Evolutionary conservation across 2,329 filamentous ascomycete genomes (phyloP).

Genomic region (Escovopsis sp.): DNA sequence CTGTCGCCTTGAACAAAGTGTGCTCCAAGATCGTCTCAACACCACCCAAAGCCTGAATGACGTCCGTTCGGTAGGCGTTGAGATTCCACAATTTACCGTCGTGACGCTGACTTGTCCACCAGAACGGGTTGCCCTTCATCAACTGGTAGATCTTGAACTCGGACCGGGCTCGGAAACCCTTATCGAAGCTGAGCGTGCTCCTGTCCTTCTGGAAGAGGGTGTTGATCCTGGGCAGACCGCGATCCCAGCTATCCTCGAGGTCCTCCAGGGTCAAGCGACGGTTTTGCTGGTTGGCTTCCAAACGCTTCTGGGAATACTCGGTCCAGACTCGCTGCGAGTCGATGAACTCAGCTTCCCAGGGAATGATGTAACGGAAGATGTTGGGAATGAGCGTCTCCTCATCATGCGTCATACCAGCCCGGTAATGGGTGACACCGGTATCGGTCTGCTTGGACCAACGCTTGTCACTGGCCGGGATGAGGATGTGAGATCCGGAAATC

Average conservation of each 20-base stretch:
- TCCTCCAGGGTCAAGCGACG: slow-evolving; percentile 88
- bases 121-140: slow-evolving; percentile 99
- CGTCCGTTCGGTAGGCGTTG: slow-evolving; percentile 89
- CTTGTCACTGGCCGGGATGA: slow-evolving; percentile 95
- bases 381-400: slow-evolving; percentile 97
- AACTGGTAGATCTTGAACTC: slow-evolving; percentile 98
- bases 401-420: slow-evolving; percentile 94
- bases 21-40: slow-evolving; percentile 97
- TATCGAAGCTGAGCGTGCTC: slow-evolving; percentile 94
- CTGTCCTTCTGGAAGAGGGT: slow-evolving; percentile 97
- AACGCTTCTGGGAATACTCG: slow-evolving; percentile 93
- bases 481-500: slow-evolving; percentile 96
- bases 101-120: slow-evolving; percentile 96
- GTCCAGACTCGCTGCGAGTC: slow-evolving; percentile 99
- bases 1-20: slow-evolving; percentile 90
- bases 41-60: slow-evolving; percentile 90
- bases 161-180: slow-evolving; percentile 86
- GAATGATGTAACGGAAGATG: slow-evolving; percentile 98
- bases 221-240: slow-evolving; percentile 93
- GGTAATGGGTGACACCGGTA: slow-evolving; percentile 90
- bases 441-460: slow-evolving; percentile 98
- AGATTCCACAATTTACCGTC: slow-evolving; percentile 97
- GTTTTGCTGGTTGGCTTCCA: slow-evolving; percentile 96
- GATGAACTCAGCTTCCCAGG: slow-evolving; percentile 98
- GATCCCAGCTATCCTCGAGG: slow-evolving; percentile 95